Evolutionary conservation across 805 yeast species (phyloP).

Genomic region (Pichia californica): DNA sequence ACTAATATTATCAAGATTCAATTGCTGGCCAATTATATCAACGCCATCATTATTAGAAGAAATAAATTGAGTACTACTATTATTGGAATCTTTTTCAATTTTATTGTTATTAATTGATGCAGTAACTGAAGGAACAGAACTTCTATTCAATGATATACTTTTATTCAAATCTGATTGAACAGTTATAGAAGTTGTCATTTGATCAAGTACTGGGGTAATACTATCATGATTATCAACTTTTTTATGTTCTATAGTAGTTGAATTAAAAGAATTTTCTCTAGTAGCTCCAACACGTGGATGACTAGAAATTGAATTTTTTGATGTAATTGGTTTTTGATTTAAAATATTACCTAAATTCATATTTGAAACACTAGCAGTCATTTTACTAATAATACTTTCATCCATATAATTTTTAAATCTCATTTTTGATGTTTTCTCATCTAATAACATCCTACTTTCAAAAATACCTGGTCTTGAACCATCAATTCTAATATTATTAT

Average conservation of each 20-base stretch:
- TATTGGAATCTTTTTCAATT: background rate
- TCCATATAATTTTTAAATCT: constrained; percentile 36
- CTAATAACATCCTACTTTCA: constrained; percentile 49
- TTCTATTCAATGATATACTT: background rate
- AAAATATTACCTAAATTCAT: constrained; percentile 27
- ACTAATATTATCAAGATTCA: background rate
- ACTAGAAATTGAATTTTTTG: background rate
- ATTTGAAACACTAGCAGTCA: constrained; percentile 33
- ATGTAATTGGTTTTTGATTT: constrained; percentile 2
- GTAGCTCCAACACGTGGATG: background rate
- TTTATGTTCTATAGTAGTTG: background rate
- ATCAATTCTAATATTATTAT: constrained; percentile 44
- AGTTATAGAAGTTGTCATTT: constrained; percentile 8
- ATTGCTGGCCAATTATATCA: background rate
- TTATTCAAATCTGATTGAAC: background rate
- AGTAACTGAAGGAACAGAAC: background rate
- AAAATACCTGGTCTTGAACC: constrained; percentile 58
- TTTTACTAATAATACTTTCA: constrained; percentile 29
- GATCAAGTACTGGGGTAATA: constrained; percentile 6
- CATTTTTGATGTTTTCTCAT: constrained; percentile 40
- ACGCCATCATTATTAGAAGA: no score
- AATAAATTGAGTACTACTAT: no score
- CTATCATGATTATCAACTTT: background rate
- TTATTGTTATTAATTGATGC: background rate
- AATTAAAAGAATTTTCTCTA: background rate